These are phyloP conservation scores for Blastobotrys attinorum DNA, from an alignment of 805 yeast genomes.

Conservation along the genomic window DNA sequence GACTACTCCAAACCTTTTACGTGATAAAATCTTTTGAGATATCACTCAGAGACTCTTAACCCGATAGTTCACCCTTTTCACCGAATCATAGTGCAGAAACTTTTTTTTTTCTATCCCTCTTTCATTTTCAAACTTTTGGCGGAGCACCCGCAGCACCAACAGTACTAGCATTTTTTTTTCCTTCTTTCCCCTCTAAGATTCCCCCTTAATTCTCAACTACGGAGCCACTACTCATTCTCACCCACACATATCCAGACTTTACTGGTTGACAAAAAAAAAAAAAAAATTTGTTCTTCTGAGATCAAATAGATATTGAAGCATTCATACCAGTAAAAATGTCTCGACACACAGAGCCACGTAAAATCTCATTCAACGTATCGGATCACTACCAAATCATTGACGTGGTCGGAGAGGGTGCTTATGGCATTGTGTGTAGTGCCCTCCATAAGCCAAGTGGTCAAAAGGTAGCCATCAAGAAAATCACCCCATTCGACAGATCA, in stretches of 20 bases:
- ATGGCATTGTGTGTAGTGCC: constrained; percentile 88
- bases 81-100: too few relatives aligned
- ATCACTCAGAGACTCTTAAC: too few relatives aligned
- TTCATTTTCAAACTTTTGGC: too few relatives aligned
- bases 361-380: constrained; percentile 68
- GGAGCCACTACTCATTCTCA: neutral
- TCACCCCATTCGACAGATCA: constrained; percentile 83
- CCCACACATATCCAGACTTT: neutral
- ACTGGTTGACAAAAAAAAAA: neutral
- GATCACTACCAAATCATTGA: constrained; percentile 80
- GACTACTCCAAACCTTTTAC: too few relatives aligned
- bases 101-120: too few relatives aligned
- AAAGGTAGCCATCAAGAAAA: constrained; percentile 91
- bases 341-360: constrained; percentile 25
- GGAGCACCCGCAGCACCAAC: too few relatives aligned
- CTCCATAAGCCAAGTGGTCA: constrained; percentile 77
- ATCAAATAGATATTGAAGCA: neutral
- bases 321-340: neutral
- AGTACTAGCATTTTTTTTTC: neutral
- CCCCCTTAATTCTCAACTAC: neutral
- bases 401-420: constrained; percentile 92
- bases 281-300: too few relatives aligned
- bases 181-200: neutral
- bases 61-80: too few relatives aligned
- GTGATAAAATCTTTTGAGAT: too few relatives aligned